Evolutionary conservation across 1,139 yeast species (phyloP), one percentile per base, ranked within the genome.

Genomic region (Suhomyces maxii): DNA sequence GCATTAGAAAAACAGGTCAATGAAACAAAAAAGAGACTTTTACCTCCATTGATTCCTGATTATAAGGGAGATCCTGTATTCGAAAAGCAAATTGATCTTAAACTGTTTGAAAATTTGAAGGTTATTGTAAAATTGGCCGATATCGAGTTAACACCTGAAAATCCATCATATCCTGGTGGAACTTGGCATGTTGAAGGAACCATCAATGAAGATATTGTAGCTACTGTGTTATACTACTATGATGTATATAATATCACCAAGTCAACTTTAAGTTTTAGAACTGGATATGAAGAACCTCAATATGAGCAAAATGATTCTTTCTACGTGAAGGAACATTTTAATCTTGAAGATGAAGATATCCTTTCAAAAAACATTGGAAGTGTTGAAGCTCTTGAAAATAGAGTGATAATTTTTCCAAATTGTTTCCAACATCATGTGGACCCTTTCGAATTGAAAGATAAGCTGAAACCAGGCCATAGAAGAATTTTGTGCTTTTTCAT

Each of bases 171-270:
- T 44, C 44, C 54, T 1, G 79, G 79, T 6, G 79, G 79, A 0
- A 52, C 72, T 4, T 74, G 79, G 79, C 79, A 75, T 46, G 66
- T 73, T 0, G 80, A 75, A 53, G 80, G 79, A 1, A 63, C 71
- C 5, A 61, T 65, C 38, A 68, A 68, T 49, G 80, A 75, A 54
- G 71, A 70, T 51, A 74, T 75, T 40, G 67, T 74, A 3, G 77
- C 76, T 2, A 72, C 78, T 1, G 60, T 67, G 1, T 54, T 74
- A 36, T 74, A 73, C 57, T 74, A 74, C 53, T 75, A 74, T 49
- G 79, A 75, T 49, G 50, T 58, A 12, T 73, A 69, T 14, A 74
- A 74, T 52, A 71, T 74, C 44, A 57, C 68, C 4, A 71, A 68
- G 31, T 69, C 76, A 4, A 57, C 48, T 13, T 58, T 75, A 23